Evolutionary conservation across 768 basidiomycete species (phyloP).

Genomic region (Trametes meyenii): DNA sequence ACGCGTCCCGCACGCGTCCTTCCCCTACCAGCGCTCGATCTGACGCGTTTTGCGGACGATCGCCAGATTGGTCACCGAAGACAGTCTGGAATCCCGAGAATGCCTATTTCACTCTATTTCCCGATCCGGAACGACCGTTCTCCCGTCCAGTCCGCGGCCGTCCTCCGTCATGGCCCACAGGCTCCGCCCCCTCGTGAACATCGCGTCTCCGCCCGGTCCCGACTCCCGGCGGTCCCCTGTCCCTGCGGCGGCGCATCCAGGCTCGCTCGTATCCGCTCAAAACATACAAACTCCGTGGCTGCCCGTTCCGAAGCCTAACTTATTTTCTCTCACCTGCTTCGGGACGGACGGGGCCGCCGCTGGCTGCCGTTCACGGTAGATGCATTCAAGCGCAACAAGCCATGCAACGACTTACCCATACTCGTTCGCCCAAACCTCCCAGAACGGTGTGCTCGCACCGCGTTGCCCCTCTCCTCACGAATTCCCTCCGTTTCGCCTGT

Average conservation of each 20-base stretch:
- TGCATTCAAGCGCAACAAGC: background rate
- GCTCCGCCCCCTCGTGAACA: too few relatives aligned
- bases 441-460: too few relatives aligned
- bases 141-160: too few relatives aligned
- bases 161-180: too few relatives aligned
- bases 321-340: background rate
- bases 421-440: too few relatives aligned
- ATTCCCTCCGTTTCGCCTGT: too few relatives aligned
- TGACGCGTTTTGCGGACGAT: background rate
- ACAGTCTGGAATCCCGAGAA: background rate
- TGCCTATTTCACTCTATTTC: too few relatives aligned
- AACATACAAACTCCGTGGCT: background rate
- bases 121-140: background rate
- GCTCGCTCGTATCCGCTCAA: background rate
- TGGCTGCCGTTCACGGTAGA: background rate
- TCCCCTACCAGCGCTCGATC: constrained; percentile 12
- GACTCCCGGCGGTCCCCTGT: too few relatives aligned
- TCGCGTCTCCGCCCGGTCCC: too few relatives aligned
- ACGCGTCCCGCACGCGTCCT: background rate
- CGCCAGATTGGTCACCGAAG: background rate
- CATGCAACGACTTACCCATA: too few relatives aligned
- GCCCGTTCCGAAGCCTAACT: background rate
- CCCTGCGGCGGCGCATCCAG: too few relatives aligned
- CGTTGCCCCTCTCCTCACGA: too few relatives aligned
- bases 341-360: background rate